Conservation (phyloP, 257 asterid genomes). For the Primulina eburnea region DNA sequence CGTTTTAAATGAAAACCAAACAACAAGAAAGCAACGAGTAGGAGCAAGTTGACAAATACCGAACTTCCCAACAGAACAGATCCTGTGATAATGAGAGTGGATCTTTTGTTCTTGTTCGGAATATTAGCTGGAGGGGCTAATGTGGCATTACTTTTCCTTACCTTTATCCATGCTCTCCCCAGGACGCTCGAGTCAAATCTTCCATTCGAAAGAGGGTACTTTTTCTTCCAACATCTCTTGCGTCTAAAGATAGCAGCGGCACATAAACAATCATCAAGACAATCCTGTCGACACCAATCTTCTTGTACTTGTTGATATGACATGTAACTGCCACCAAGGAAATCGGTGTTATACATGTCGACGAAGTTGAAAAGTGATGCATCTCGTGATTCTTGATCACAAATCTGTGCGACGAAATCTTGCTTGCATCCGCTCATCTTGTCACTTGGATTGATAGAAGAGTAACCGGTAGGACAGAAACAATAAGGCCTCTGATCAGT, state of each 20-base stretch:
- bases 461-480: conserved; percentile 35
- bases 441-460: conserved; percentile 27
- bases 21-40: background rate
- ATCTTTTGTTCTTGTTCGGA: background rate
- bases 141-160: conserved; percentile 3
- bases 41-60: conserved; percentile 16
- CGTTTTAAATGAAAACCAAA: background rate
- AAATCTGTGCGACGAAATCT: conserved; percentile 19
- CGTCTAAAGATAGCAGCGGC: conserved; percentile 30
- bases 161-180: conserved; percentile 27
- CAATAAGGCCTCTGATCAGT: conserved; percentile 30
- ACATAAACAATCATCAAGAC: conserved; percentile 49
- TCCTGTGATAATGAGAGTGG: conserved; percentile 20
- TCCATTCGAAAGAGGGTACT: conserved; percentile 39
- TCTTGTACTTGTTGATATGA: background rate
- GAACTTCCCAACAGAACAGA: conserved; percentile 24
- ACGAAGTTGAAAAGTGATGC: background rate
- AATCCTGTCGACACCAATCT: conserved; percentile 31
- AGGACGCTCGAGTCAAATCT: background rate
- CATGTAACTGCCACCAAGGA: conserved; percentile 24
- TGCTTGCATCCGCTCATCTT: conserved; percentile 33
- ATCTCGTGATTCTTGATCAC: conserved; percentile 18
- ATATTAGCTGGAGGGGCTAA: background rate
- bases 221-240: conserved; percentile 42
- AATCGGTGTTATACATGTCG: conserved; percentile 22